Evolutionary conservation across 352 stramenopile genomes (phyloP).

Genomic region (Phytophthora pistaciae): DNA sequence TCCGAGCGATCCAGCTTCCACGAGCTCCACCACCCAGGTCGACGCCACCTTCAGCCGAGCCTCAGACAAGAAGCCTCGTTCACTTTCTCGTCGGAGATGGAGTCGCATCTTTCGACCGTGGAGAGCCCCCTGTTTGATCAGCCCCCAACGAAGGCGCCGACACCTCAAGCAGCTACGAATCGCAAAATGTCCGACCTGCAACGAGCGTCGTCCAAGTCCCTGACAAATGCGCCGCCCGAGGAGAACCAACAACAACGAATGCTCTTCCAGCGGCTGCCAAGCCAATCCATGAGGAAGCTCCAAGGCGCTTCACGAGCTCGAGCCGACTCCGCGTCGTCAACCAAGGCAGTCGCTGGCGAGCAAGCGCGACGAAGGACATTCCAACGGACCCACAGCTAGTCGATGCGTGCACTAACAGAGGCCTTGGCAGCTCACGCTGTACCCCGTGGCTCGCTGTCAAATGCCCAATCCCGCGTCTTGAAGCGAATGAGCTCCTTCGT

Average conservation of each 20-base stretch:
- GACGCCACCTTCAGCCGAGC: background rate
- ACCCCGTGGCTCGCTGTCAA: slow-evolving; percentile 6
- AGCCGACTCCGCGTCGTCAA: slow-evolving; percentile 1
- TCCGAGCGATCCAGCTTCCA: background rate
- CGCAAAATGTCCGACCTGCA: background rate
- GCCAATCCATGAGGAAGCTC: slow-evolving; percentile 29
- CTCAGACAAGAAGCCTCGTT: slow-evolving; percentile 13
- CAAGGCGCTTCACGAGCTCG: slow-evolving; percentile 10
- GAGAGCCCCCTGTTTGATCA: slow-evolving; percentile 7
- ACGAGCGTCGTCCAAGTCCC: background rate
- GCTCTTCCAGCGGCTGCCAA: slow-evolving; percentile 24
- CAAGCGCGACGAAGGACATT: slow-evolving; percentile 15
- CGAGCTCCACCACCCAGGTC: background rate
- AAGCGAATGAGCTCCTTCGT: slow-evolving; percentile 39
- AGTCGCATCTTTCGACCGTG: slow-evolving; percentile 2
- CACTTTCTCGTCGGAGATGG: slow-evolving; percentile 19
- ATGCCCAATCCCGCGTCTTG: slow-evolving; percentile 19
- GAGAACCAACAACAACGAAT: slow-evolving; percentile 5
- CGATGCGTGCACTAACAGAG: slow-evolving; percentile 22
- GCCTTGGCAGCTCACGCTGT: slow-evolving; percentile 1
- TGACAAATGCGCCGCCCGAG: background rate
- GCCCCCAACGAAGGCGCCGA: background rate
- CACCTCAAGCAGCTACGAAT: background rate
- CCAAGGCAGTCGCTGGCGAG: background rate
- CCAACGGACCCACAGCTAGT: slow-evolving; percentile 31